A percentile compares a stretch with the other conserved stretches of the same genome.
These are phyloP conservation scores for Austroboletus eburneus DNA, from an alignment of 768 basidiomycete genomes.

Conservation along the genomic window DNA sequence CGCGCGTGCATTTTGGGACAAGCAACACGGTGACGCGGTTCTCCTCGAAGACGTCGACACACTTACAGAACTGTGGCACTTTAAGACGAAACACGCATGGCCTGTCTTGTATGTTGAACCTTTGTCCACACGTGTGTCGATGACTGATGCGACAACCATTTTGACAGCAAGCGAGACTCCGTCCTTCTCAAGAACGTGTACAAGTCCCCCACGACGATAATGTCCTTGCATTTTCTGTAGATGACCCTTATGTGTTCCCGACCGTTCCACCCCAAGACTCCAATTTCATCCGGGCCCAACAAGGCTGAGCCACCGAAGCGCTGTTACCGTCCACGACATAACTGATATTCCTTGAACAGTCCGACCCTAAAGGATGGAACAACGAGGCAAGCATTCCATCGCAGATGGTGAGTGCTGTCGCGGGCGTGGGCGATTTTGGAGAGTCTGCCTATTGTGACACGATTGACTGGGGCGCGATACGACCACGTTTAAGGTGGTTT, in stretches of 20 bases:
- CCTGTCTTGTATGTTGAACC: constrained; percentile 71
- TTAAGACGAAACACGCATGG: constrained; percentile 89
- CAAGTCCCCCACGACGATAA: constrained; percentile 96
- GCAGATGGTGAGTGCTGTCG: constrained; percentile 86
- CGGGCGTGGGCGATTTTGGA: constrained; percentile 96
- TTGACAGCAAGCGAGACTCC: constrained; percentile 75
- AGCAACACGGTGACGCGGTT: constrained; percentile 79
- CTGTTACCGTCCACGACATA: constrained; percentile 93
- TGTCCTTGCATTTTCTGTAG: constrained; percentile 91
- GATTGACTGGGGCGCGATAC: constrained; percentile 79
- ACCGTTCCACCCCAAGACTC: constrained; percentile 63
- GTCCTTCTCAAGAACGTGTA: constrained; percentile 94
- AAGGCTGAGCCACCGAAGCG: constrained; percentile 96
- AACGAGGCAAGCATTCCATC: constrained; percentile 85
- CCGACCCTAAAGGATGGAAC: constrained; percentile 96
- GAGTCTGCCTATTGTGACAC: constrained; percentile 87
- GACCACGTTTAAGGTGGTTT: constrained; percentile 87
- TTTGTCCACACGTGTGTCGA: background rate
- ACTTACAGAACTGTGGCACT: constrained; percentile 90
- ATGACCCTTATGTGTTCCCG: constrained; percentile 84
- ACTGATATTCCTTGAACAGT: constrained; percentile 92
- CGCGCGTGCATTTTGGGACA: constrained; percentile 82
- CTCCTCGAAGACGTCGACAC: constrained; percentile 88
- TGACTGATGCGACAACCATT: constrained; percentile 1
- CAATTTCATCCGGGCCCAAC: constrained; percentile 88